Conservation (phyloP, 257 asterid genomes). For the Solanum appendiculatum region DNA sequence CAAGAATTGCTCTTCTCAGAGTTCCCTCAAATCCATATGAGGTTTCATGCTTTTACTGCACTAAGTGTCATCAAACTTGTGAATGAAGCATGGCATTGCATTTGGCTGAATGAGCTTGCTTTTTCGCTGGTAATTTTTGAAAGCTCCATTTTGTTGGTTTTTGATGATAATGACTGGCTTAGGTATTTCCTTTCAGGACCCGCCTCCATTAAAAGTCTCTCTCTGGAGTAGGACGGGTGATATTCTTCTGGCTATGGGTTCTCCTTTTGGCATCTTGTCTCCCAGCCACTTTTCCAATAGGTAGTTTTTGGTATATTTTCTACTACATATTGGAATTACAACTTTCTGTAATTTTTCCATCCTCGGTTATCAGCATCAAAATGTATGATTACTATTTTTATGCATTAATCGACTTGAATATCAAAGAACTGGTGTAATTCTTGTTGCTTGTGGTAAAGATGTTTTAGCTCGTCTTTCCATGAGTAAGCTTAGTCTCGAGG, state of each 20-base stretch:
- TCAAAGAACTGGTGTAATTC: background rate
- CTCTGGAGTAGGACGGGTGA: slow-evolving; percentile 58
- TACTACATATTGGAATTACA: background rate
- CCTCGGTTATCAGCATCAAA: background rate
- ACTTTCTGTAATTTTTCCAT: background rate
- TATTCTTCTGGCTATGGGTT: slow-evolving; percentile 90
- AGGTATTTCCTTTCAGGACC: slow-evolving; percentile 33
- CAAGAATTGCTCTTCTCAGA: slow-evolving; percentile 70
- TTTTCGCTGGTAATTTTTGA: slow-evolving; percentile 1
- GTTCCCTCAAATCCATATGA: slow-evolving; percentile 33
- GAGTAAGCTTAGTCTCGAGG: background rate
- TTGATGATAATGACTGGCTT: slow-evolving; percentile 8
- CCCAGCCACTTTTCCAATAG: slow-evolving; percentile 94
- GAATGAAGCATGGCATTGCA: slow-evolving; percentile 1
- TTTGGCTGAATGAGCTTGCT: background rate
- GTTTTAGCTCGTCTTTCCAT: background rate
- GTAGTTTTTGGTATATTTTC: slow-evolving; percentile 23
- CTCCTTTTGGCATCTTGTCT: slow-evolving; percentile 97
- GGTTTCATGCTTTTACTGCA: slow-evolving; percentile 24
- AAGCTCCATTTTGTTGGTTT: slow-evolving; percentile 1
- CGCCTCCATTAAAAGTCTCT: slow-evolving; percentile 40
- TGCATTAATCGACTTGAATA: background rate
- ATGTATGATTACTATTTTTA: background rate
- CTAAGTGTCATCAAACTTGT: background rate
- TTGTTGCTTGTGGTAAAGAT: background rate